These are phyloP conservation scores for Xylaria sp. DNA, from an alignment of 2,329 filamentous ascomycete genomes.

Conservation along the genomic window DNA sequence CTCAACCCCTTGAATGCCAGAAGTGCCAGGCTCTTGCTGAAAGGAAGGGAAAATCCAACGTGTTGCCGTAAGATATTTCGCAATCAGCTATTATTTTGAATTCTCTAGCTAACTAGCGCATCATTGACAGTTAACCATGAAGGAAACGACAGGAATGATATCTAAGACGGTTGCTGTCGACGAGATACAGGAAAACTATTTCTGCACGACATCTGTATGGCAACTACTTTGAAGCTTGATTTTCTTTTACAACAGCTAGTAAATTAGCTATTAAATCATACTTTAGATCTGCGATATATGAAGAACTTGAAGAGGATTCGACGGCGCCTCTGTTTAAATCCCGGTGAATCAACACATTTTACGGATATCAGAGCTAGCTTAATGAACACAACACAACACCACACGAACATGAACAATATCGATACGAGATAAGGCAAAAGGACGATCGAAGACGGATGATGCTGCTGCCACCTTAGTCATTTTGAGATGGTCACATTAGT, in stretches of 20 bases:
- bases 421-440: neutral
- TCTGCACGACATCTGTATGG: neutral
- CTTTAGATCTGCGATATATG: neutral
- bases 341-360: neutral
- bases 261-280: too few species aligned
- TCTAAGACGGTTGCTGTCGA: too few species aligned
- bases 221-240: neutral
- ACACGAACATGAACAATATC: neutral
- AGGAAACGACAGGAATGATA: neutral
- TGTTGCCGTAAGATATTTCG: neutral
- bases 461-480: constrained; percentile 4
- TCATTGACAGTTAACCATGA: neutral
- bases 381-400: neutral
- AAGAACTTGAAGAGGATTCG: too few species aligned
- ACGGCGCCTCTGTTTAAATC: too few species aligned
- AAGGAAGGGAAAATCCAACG: neutral
- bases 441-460: constrained; percentile 12
- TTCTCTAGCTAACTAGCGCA: neutral
- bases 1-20: constrained; percentile 1
- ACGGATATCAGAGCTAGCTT: neutral
- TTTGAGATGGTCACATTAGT: constrained; percentile 12
- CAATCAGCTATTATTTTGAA: too few species aligned
- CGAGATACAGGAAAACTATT: neutral
- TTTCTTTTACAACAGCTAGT: neutral
- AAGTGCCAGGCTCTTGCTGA: neutral